These are phyloP conservation scores for Plasmodium cynomolgi DNA, from an alignment of 169 alveolate genomes.

Conservation along the genomic window DNA sequence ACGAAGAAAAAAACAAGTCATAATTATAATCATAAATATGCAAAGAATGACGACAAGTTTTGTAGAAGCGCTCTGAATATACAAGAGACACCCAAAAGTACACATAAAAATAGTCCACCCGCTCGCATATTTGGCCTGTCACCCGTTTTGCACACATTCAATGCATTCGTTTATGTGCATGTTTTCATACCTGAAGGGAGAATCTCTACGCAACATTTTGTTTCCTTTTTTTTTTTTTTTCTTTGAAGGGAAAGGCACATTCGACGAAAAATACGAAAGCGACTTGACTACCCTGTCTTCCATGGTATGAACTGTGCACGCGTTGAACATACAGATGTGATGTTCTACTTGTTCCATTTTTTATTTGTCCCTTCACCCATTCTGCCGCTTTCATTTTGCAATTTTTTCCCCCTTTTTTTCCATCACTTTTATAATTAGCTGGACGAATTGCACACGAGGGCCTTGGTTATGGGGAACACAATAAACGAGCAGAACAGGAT, in stretches of 20 bases:
- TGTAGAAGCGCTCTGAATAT: constrained; percentile 1
- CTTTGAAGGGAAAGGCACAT: constrained; percentile 46
- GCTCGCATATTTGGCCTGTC: not conserved
- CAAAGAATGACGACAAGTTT: not conserved
- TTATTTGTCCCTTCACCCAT: not conserved
- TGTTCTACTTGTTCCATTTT: not conserved
- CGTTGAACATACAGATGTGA: not conserved
- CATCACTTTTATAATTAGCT: constrained; percentile 11
- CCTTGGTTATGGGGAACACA: constrained; percentile 74
- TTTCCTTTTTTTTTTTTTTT: not conserved
- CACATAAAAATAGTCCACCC: not conserved
- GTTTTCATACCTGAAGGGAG: not conserved
- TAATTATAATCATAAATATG: constrained; percentile 33
- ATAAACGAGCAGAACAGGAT: constrained; percentile 66
- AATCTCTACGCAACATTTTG: not conserved
- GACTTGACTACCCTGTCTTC: constrained; percentile 59
- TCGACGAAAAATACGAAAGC: constrained; percentile 65
- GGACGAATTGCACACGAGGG: constrained; percentile 74
- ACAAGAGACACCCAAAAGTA: constrained; percentile 23
- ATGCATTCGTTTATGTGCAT: not conserved
- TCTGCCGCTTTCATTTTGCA: not conserved
- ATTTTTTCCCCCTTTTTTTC: not conserved
- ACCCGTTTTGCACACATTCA: not conserved
- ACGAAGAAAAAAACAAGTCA: constrained; percentile 2
- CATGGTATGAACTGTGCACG: constrained; percentile 18